Evolutionary conservation across 352 stramenopile species (phyloP).

Genomic region (Phytophthora pinifolia): DNA sequence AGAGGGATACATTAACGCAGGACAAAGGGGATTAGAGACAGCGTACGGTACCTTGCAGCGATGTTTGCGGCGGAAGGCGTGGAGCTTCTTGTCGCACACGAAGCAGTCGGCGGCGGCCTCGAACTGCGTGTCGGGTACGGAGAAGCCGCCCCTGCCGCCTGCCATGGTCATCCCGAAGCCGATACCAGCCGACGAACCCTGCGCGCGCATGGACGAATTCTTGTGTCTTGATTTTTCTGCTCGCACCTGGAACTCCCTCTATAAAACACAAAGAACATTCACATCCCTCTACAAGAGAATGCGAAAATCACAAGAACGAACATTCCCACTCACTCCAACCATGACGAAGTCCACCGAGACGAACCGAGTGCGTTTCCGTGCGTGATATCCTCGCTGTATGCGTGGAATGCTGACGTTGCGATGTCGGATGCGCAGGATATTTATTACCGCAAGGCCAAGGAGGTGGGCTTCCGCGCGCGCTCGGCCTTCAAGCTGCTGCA

Average conservation of each 20-base stretch:
- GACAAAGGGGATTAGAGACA: neutral
- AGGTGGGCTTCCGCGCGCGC: conserved; percentile 96
- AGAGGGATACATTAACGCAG: too few relatives aligned
- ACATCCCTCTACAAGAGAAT: conserved; percentile 9
- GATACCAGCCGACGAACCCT: conserved; percentile 18
- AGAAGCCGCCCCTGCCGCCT: conserved; percentile 13
- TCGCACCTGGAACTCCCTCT: conserved; percentile 2
- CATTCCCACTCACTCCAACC: too few relatives aligned
- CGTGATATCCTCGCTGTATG: neutral
- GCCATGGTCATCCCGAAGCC: conserved; percentile 29
- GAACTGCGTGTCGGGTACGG: conserved; percentile 48
- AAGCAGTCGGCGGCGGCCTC: conserved; percentile 67
- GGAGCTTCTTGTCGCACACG: conserved; percentile 86
- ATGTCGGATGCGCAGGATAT: conserved; percentile 52
- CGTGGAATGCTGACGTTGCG: neutral
- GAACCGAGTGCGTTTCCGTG: conserved; percentile 45
- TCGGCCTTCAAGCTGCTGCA: conserved; percentile 99
- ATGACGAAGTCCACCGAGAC: conserved; percentile 67
- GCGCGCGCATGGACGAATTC: conserved; percentile 22
- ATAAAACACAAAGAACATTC: conserved; percentile 3
- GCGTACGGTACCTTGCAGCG: conserved; percentile 58
- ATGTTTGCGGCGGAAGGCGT: conserved; percentile 84
- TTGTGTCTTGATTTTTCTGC: conserved; percentile 17
- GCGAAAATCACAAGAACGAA: neutral
- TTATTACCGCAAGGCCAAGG: conserved; percentile 93